Evolutionary conservation across 169 alveolate species (phyloP), one percentile per base, ranked within the genome.

Genomic region (Plasmodium yoelii): DNA sequence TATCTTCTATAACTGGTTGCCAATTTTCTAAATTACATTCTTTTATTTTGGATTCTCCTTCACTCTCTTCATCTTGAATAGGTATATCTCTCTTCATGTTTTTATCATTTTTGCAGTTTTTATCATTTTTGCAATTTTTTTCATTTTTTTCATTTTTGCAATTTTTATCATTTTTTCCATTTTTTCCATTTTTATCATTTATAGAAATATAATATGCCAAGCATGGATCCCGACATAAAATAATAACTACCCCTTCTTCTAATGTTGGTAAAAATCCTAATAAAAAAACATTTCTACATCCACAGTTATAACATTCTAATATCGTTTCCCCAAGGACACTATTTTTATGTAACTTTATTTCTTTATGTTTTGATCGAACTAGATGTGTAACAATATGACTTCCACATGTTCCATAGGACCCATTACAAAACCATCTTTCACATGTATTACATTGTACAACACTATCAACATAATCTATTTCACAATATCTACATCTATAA

Each of bases 241-340:
- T 65, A 44, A 95, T 92, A 13, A 93, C 95, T 5, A 92, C 94
- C 1, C 92, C 93, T 69, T 93, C 96, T 42, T 80, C 68, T 1
- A 93, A 86, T 1, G 96, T 90, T 1, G 97, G 94, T 39, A 95
- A 90, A 57, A 94, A 91, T 0, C 98, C 98, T 10, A 95, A 90
- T 26, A 94, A 34, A 59, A 95, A 95, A 19, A 95, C 91, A 72
- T 93, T 95, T 64, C 93, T 90, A 60, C 93, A 80, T n/a, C 93
- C 90, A 72, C 98, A 95, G 22, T 88, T 73, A 64, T 92, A 95
- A 82, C 98, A 95, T 72, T 95, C 97, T n/a, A 95, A 84, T n/a
- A 67, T 44, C 7, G 95, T 87, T 19, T 94, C 98, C n/a, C 96
- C 97, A 24, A 95, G 69, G 7, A 94, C 73, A 7, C 96, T 90